A percentile compares a stretch with the other conserved stretches of the same genome.
These are phyloP conservation scores for Glarea lozoyensis DNA, from an alignment of 495 filamentous ascomycete species.

Conservation along the genomic window DNA sequence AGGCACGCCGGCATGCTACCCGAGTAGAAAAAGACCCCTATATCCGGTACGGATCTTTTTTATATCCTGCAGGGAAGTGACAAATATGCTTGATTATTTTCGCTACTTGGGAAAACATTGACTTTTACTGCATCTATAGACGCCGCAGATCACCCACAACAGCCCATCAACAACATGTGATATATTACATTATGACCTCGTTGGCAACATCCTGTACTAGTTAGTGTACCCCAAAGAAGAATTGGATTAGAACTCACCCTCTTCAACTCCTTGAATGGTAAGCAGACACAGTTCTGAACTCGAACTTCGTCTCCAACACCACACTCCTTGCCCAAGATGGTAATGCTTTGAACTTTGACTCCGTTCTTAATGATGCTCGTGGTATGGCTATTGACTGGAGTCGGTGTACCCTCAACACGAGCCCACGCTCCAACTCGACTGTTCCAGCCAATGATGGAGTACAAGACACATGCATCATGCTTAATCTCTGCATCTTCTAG, in stretches of 20 bases:
- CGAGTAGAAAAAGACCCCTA: no score
- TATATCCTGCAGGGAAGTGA: no score
- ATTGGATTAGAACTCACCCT: constrained; percentile 52
- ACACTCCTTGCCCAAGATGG: constrained; percentile 95
- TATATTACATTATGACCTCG: constrained; percentile 84
- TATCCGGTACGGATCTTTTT: no score
- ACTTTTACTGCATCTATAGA: no score
- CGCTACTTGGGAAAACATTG: no score
- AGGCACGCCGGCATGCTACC: no score
- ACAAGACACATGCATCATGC: constrained; percentile 93
- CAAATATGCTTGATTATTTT: no score
- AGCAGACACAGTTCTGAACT: constrained; percentile 96
- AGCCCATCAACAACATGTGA: background rate
- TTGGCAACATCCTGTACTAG: constrained; percentile 69
- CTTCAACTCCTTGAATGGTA: constrained; percentile 98
- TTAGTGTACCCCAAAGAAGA: constrained; percentile 24
- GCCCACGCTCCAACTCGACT: constrained; percentile 96
- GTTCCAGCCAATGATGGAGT: constrained; percentile 95
- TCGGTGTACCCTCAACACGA: constrained; percentile 92
- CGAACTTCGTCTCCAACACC: constrained; percentile 89
- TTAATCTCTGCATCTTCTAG: constrained; percentile 93
- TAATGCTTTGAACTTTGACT: constrained; percentile 97
- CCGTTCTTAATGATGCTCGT: constrained; percentile 96
- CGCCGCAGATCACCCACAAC: no score
- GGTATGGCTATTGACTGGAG: constrained; percentile 77